Base-by-base conservation (phyloP, 208 protist genomes). In the Zelonia costaricensis region DNA sequence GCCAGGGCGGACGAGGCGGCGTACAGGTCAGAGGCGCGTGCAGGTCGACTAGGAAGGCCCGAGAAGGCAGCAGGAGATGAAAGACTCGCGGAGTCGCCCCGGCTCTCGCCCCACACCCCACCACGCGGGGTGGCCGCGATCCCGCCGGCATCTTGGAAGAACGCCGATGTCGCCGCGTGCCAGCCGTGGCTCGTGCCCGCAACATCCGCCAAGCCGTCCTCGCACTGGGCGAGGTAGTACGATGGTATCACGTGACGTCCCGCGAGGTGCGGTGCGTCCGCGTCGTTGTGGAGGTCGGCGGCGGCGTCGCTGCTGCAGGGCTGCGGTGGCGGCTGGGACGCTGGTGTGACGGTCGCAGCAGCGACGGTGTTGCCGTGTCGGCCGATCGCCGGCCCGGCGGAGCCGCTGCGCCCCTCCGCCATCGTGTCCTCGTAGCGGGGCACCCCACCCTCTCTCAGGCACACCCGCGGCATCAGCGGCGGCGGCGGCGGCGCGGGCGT, bases 171-270 rank as follows among this genome's bases (percentile, higher is more conserved):
- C 15, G 57, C 40, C 12, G 36, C 35, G 59, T 72, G 65, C 65
- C 65, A 72, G 0, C 46, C 49, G 10, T 22, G 54, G 39, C 38
- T 28, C 4, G 25, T 53, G 60, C 39, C 44, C 3, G 35, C 15
- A 1, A 62, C 60, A 42, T 68, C 68, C 5, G 51, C n/a, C 16
- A 72, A 42, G 13, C 65, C 65, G 36, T 72, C 57, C 18, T 65
- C 57, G 36, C 57, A 72, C 43, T 65, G 65, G 5, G 65, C 65
- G 4, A 33, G 65, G 49, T 72, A 72, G 65, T 64, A 72, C 16
- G 65, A 31, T 3, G 54, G 54, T 10, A 60, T 1, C 18, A 27
- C 33, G n/a, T 31, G 47, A n/a, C 22, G n/a, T 13, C 8, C 4
- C 35, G 52, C 22, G 1, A 30, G 8, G 6, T 15, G 23, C 22